Evolutionary conservation across 176 grass and related monocot species (phyloP).

Genomic region (Cymbopogon citratus): DNA sequence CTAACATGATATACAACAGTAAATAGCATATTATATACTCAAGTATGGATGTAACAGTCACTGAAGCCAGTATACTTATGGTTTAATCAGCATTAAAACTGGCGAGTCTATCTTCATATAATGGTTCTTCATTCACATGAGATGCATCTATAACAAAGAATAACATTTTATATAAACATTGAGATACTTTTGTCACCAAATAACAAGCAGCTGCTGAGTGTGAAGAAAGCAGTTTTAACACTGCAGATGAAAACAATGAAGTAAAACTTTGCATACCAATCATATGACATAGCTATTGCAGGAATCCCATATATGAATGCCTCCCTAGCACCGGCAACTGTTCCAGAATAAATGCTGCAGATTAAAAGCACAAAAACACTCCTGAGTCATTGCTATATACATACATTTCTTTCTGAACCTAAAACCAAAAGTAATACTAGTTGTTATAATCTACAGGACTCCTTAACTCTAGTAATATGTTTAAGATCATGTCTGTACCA

Average conservation of each 20-base stretch:
- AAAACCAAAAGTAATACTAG: conserved; percentile 10
- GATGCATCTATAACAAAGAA: background rate
- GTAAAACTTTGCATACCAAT: conserved; percentile 57
- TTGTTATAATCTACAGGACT: background rate
- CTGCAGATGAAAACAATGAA: background rate
- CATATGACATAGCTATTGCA: conserved; percentile 81
- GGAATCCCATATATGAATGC: conserved; percentile 81
- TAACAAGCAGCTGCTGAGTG: background rate
- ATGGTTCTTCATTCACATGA: background rate
- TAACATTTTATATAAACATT: background rate
- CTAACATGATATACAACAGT: background rate
- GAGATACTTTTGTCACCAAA: background rate
- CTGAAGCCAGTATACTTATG: background rate
- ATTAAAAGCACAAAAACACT: conserved; percentile 33
- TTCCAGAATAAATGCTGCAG: conserved; percentile 90
- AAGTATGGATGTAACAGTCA: background rate
- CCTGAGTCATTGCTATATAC: background rate
- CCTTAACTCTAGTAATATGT: background rate
- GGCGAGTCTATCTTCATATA: background rate
- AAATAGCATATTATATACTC: background rate
- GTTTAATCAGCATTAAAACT: background rate
- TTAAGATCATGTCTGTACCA: background rate
- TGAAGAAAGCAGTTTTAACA: background rate
- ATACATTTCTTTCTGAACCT: background rate
- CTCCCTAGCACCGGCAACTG: conserved; percentile 91